These are phyloP conservation scores for Yamadazyma buinensis DNA, from an alignment of 1,139 yeast genomes.

Conservation along the genomic window DNA sequence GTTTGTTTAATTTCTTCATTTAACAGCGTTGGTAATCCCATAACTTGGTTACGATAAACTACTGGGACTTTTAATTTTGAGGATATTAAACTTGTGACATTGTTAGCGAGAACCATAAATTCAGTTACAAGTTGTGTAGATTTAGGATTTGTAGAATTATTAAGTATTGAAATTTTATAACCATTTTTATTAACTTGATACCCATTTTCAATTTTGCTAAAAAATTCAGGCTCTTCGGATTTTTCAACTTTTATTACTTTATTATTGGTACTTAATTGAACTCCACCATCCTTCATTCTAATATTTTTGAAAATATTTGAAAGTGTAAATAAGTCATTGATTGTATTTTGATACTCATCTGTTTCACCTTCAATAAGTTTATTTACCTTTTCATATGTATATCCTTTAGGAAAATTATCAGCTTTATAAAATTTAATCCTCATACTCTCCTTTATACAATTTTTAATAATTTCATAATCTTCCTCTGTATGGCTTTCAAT, in stretches of 20 bases:
- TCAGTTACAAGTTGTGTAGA: constrained; percentile 70
- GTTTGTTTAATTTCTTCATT: too few species aligned
- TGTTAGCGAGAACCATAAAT: constrained; percentile 76
- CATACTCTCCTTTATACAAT: constrained; percentile 15
- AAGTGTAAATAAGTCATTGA: constrained; percentile 27
- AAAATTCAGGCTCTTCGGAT: neutral
- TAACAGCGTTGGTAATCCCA: too few species aligned
- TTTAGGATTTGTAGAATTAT: neutral
- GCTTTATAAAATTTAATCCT: constrained; percentile 21
- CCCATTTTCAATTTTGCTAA: constrained; percentile 10
- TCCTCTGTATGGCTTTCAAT: neutral
- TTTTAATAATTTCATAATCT: constrained; percentile 9
- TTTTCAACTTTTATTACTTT: neutral
- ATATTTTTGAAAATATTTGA: constrained; percentile 24
- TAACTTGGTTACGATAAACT: constrained; percentile 41
- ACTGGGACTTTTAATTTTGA: constrained; percentile 47
- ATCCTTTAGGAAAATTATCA: constrained; percentile 31
- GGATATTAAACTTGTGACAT: constrained; percentile 55
- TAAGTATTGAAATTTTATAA: constrained; percentile 7
- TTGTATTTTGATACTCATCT: constrained; percentile 21
- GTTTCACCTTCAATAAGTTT: constrained; percentile 20
- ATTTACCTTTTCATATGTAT: constrained; percentile 36
- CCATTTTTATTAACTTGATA: constrained; percentile 13
- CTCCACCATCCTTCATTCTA: constrained; percentile 15
- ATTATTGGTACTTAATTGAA: constrained; percentile 4